phyloP scores from a whole-genome alignment of 305 asterid species.

The Fraxinus platypoda region DNA sequence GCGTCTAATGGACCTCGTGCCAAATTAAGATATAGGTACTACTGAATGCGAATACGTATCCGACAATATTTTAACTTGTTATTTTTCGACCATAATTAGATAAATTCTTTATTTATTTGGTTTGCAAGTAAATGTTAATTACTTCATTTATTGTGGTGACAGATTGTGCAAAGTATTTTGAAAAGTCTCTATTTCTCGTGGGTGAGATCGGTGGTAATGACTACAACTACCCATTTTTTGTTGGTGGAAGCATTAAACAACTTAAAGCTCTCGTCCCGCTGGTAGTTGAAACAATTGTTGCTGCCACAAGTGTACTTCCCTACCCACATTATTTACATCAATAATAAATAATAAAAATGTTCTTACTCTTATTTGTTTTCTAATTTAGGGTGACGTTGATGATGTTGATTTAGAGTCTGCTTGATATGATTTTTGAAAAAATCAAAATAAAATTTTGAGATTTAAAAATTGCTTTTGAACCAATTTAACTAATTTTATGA shows the following conservation, averaged over 20 bases:
- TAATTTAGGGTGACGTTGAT: no score
- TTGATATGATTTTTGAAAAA: no score
- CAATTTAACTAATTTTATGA: no score
- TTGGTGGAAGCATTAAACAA: constrained; percentile 49
- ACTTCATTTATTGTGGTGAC: constrained; percentile 1
- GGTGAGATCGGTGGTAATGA: constrained; percentile 96
- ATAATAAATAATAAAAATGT: no score
- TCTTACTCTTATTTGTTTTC: neutral
- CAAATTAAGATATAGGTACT: neutral
- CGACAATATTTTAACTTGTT: neutral
- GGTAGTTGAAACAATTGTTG: constrained; percentile 54
- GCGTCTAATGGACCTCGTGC: no score
- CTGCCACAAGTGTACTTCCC: constrained; percentile 49
- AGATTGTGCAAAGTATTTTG: constrained; percentile 56
- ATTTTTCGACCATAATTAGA: neutral
- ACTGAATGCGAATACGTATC: neutral
- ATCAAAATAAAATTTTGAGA: no score
- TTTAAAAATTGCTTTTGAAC: no score
- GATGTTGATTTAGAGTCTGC: no score
- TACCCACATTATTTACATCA: neutral
- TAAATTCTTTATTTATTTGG: neutral
- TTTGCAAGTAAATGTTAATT: neutral
- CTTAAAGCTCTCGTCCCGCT: constrained; percentile 53
- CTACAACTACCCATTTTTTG: constrained; percentile 65
- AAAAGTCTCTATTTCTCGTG: constrained; percentile 57